These are phyloP conservation scores for Fragilariopsis cylindrus DNA, from an alignment of 108 stramenopile species.

Conservation along the genomic window DNA sequence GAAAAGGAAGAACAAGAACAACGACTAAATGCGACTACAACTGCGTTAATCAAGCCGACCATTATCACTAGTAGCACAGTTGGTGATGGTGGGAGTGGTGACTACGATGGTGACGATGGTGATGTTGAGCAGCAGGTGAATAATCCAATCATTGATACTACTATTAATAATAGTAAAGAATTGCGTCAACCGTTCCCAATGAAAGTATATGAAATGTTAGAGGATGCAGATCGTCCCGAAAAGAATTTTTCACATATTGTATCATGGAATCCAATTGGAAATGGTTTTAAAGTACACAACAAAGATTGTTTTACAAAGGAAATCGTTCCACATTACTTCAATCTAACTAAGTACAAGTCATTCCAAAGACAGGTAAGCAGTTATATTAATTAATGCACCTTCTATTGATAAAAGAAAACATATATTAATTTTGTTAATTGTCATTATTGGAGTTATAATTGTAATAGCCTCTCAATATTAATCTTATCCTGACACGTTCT, in stretches of 20 bases:
- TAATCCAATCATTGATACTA: too few relatives aligned
- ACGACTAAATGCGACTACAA: too few relatives aligned
- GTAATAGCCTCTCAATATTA: too few relatives aligned
- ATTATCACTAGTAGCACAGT: too few relatives aligned
- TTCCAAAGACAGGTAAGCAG: slow-evolving; percentile 61
- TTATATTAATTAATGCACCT: not conserved
- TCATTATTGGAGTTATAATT: too few relatives aligned
- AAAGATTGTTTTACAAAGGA: slow-evolving; percentile 31
- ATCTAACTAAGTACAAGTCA: slow-evolving; percentile 49
- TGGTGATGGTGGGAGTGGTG: too few relatives aligned
- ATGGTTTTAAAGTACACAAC: slow-evolving; percentile 42
- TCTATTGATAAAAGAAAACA: not conserved
- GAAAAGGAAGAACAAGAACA: too few relatives aligned
- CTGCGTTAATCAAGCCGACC: too few relatives aligned
- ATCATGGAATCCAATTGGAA: slow-evolving; percentile 38
- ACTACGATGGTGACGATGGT: too few relatives aligned
- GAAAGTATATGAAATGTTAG: slow-evolving; percentile 43
- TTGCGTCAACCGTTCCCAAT: slow-evolving; percentile 33
- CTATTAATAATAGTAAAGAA: slow-evolving; percentile 7
- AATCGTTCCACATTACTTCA: slow-evolving; percentile 39
- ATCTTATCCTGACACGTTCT: too few relatives aligned
- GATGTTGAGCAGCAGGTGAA: too few relatives aligned
- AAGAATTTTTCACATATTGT: slow-evolving; percentile 35
- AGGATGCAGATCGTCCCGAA: slow-evolving; percentile 31
- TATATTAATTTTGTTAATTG: too few relatives aligned